Evolutionary conservation across 169 alveolate species (phyloP), one percentile per base, ranked within the genome.

Genomic region (Plasmodium malariae): DNA sequence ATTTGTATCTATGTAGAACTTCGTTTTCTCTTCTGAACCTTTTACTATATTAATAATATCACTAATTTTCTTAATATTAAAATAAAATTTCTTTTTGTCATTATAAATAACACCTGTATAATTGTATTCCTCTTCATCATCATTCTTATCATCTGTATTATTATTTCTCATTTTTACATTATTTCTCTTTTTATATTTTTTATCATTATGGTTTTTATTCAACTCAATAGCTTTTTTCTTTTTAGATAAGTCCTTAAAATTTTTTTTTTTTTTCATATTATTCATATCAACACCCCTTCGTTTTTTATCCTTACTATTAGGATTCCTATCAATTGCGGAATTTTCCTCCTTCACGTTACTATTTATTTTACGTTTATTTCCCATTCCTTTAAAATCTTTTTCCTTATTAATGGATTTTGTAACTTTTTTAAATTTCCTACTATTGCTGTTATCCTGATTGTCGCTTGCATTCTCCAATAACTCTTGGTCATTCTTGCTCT

Each of bases 11-110:
- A 80, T 17, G 43, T 67, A 67, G 57, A 80, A 80, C 5, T 30
- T 48, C 2, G 90, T 63, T 12, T 14, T 80, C 30, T 80, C 90
- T 28, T 63, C 72, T 30, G 90, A 80, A 17, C 90, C 90, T 24
- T 65, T 63, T 17, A 80, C 74, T 12, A 68, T 71, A 36, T 36
- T 69, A 5, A 72, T 87, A 21, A 87, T 87, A 57, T 87, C 92
- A 17, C 37, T 68, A 36, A 72, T 30, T 5, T 45, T 62, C 7
- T 49, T 24, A 60, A 72, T 24, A 55, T 70, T 71, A 71, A 72
- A 72, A 72, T 87, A 65, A 63, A 48, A 71, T 32, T 71, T 72
- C 5, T 48, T 73, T 48, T 87, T 65, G 36, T 36, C 76, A 87
- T 87, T 65, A 36, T 71, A 87, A 70, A 72, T 73, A 40, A 71